Percentiles rank a stretch among this genome's conserved stretches.
These are phyloP conservation scores for Aaosphaeria pasadenensis DNA, from an alignment of 2,329 filamentous ascomycete species.

Conservation along the genomic window DNA sequence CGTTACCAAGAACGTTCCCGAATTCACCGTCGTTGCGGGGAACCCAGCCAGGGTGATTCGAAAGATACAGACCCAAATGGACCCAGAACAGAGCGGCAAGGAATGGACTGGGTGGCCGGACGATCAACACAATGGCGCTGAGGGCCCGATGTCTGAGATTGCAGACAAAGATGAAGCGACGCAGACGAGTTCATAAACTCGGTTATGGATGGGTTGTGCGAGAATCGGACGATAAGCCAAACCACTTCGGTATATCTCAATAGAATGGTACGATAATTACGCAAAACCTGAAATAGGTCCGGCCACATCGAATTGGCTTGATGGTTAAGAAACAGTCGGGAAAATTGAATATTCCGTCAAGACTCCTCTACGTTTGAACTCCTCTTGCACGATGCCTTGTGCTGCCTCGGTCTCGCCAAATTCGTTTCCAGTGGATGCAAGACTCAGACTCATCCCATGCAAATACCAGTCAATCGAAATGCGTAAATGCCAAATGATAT, in stretches of 20 bases:
- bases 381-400: too few relatives aligned
- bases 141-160: conserved; percentile 74
- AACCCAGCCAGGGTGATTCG: conserved; percentile 66
- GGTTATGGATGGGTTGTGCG: background rate
- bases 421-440: too few relatives aligned
- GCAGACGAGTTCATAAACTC: conserved; percentile 1
- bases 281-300: too few relatives aligned
- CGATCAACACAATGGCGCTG: conserved; percentile 71
- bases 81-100: conserved; percentile 16
- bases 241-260: background rate
- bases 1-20: conserved; percentile 73
- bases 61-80: conserved; percentile 35
- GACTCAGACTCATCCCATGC: too few relatives aligned
- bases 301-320: too few relatives aligned
- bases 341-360: too few relatives aligned
- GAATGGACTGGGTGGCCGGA: conserved; percentile 58
- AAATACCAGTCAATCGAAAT: too few relatives aligned
- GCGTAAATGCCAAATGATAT: too few relatives aligned
- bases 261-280: background rate
- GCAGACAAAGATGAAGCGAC: conserved; percentile 58
- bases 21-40: conserved; percentile 63
- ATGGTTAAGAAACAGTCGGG: too few relatives aligned
- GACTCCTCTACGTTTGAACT: too few relatives aligned
- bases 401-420: too few relatives aligned
- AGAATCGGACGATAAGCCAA: background rate